Percentiles rank a stretch among this genome's conserved stretches.
Conservation (phyloP, 768 basidiomycete species). For the Boletellus emodensis region DNA sequence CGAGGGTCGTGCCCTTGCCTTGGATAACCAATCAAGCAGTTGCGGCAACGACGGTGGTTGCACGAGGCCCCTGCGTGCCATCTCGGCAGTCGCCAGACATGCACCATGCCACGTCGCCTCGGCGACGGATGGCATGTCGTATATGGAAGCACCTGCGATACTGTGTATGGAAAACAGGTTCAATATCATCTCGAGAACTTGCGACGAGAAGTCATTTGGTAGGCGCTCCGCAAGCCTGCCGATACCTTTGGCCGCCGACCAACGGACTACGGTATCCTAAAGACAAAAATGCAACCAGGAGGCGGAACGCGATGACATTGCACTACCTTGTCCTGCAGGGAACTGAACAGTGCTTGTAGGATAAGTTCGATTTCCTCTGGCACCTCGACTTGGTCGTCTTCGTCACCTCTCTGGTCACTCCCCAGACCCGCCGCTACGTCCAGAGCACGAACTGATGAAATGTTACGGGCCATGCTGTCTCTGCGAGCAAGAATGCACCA, state of each 20-base stretch:
- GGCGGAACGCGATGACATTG: background rate
- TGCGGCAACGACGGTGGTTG: slow-evolving; percentile 51
- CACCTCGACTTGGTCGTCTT: slow-evolving; percentile 54
- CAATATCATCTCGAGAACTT: slow-evolving; percentile 80
- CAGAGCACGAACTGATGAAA: slow-evolving; percentile 22
- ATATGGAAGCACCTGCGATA: slow-evolving; percentile 55
- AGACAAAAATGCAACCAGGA: background rate
- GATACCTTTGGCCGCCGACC: slow-evolving; percentile 90
- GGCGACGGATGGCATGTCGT: slow-evolving; percentile 71
- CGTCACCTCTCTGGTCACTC: slow-evolving; percentile 14
- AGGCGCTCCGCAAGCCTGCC: slow-evolving; percentile 81
- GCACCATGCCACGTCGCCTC: slow-evolving; percentile 96
- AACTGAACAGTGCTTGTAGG: slow-evolving; percentile 67
- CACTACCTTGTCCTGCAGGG: slow-evolving; percentile 77
- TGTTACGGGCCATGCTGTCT: slow-evolving; percentile 21
- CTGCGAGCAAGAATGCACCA: slow-evolving; percentile 21
- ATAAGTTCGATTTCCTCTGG: slow-evolving; percentile 75
- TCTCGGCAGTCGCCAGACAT: slow-evolving; percentile 87
- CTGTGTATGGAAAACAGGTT: slow-evolving; percentile 76
- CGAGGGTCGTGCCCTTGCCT: slow-evolving; percentile 43
- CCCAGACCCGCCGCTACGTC: slow-evolving; percentile 13
- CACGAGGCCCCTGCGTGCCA: slow-evolving; percentile 80
- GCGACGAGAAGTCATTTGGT: slow-evolving; percentile 66
- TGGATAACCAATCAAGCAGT: slow-evolving; percentile 75
- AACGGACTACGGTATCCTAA: slow-evolving; percentile 92